Evolutionary conservation across 108 stramenopile genomes (phyloP), one percentile per base, ranked within the genome.

Genomic region (Thalassiosira profunda): DNA sequence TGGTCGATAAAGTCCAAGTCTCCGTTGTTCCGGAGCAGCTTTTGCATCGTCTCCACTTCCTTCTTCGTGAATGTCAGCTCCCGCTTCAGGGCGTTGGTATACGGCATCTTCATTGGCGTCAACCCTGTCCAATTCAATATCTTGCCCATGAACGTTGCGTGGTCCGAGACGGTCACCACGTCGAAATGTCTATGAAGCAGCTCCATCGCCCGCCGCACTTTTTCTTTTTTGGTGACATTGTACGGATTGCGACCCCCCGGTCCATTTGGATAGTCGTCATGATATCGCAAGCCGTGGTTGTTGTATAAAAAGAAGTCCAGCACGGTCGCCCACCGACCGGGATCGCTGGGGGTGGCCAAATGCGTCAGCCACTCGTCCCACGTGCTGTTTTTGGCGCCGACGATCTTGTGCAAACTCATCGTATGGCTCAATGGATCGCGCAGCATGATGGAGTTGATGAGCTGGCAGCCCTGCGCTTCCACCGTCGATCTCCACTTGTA

Each of bases 371-470:
- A 76, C 14, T 76, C 66, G 15, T 76, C 60, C 24, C 66, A 36
- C 10, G 59, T 62, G 6, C 59, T 54, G 9, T 56, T 62, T 35
- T 76, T 76, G 0, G 6, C 17, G 4, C 45, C 41, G 21, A 67
- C n/a, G 0, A 45, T 41, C 63, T 76, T 76, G 44, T 76, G 48
- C 1, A 76, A 38, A 28, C 61, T 69, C 67, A 76, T 76, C 61
- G 67, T 62, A 58, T 76, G 75, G 44, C 58, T 69, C 20, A 76
- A 29, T 30, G 75, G 67, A 63, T 76, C 75, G n/a, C 75, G 75
- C 7, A 76, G 18, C 75, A 76, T 76, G n/a, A 69, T 43, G 29
- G 67, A 30, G 35, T 69, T 76, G 26, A 76, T 69, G 56, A 76
- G 45, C 14, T 67, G 38, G 26, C 75, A 76, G 18, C 75, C 75